Base-by-base conservation (phyloP, 345 rosid species). In the Corchorus olitorius region DNA sequence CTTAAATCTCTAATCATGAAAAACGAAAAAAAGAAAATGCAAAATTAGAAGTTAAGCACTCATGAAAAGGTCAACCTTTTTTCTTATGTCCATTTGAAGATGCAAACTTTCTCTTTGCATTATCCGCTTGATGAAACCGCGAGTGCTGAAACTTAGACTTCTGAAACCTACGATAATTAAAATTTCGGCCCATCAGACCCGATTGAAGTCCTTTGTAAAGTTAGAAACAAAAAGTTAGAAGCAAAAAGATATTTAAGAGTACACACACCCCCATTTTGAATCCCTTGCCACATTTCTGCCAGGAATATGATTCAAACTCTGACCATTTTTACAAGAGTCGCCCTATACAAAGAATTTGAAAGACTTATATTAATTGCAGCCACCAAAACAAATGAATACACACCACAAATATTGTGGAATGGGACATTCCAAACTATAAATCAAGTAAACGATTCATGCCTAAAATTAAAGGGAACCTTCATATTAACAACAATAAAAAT, bases 61-160 rank as follows among this genome's bases (percentile, higher is more conserved):
- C 73, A 16, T 50, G 33, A 50, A 50, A 50, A 50, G 45, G 15
- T 16, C 12, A 46, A 74, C 77, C 77, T 62, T 74, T 61, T 62
- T 49, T 64, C 43, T 61, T 74, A 17, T 62, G 61, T 34, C 55
- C 60, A 35, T 27, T 74, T 27, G 67, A 13, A 46, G 54, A 60
- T 46, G 55, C 53, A 45, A 63, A 48, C 9, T 14, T 20, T 74
- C 69, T 34, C 37, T 48, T 62, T 50, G 13, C 69, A 48, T 61
- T 48, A 48, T 74, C 68, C 6, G 12, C 77, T 48, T 74, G 69
- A 62, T 74, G 77, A 63, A 73, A 59, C 39, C 9, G 68, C 17
- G 77, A 19, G 49, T 61, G 66, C 56, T 74, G 70, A 39, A 46
- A 59, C 68, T 61, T 61, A 16, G 76, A 45, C 59, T 60, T 74